These are phyloP conservation scores for Ascobolus immersus DNA, from an alignment of 495 filamentous ascomycete species.

Conservation along the genomic window DNA sequence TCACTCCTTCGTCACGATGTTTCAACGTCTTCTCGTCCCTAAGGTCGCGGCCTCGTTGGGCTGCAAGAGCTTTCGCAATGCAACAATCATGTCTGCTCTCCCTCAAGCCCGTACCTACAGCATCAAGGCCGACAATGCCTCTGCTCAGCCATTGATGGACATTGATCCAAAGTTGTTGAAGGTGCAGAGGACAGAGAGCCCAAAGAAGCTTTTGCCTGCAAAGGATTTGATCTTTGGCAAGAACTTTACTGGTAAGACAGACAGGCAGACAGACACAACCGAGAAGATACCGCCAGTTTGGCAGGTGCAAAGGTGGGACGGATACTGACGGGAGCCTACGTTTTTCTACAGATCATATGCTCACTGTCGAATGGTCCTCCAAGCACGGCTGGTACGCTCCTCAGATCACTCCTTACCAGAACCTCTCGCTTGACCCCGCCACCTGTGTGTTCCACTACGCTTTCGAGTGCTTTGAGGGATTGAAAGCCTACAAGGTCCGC, in stretches of 20 bases:
- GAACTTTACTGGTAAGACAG: slow-evolving; percentile 50
- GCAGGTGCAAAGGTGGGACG: too few species aligned
- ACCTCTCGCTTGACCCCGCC: slow-evolving; percentile 82
- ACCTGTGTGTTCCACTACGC: slow-evolving; percentile 97
- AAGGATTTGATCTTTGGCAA: slow-evolving; percentile 67
- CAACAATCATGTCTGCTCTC: too few species aligned
- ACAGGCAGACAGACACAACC: neutral
- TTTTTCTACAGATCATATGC: slow-evolving; percentile 59
- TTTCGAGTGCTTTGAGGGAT: slow-evolving; percentile 90
- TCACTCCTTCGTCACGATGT: too few species aligned
- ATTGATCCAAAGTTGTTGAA: slow-evolving; percentile 54
- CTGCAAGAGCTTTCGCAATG: too few species aligned
- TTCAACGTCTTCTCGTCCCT: too few species aligned
- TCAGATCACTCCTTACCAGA: slow-evolving; percentile 75
- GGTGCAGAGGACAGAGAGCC: slow-evolving; percentile 46
- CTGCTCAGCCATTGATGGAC: too few species aligned
- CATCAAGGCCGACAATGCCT: too few species aligned
- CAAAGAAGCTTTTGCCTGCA: slow-evolving; percentile 43
- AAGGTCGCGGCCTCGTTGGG: too few species aligned
- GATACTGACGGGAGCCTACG: too few species aligned
- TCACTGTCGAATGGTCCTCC: slow-evolving; percentile 81
- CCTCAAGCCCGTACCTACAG: too few species aligned
- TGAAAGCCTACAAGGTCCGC: slow-evolving; percentile 78
- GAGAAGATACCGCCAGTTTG: too few species aligned
- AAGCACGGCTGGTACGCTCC: slow-evolving; percentile 54